Conservation (phyloP, 2,329 filamentous ascomycete genomes). For the Pestalotiopsis sp. region DNA sequence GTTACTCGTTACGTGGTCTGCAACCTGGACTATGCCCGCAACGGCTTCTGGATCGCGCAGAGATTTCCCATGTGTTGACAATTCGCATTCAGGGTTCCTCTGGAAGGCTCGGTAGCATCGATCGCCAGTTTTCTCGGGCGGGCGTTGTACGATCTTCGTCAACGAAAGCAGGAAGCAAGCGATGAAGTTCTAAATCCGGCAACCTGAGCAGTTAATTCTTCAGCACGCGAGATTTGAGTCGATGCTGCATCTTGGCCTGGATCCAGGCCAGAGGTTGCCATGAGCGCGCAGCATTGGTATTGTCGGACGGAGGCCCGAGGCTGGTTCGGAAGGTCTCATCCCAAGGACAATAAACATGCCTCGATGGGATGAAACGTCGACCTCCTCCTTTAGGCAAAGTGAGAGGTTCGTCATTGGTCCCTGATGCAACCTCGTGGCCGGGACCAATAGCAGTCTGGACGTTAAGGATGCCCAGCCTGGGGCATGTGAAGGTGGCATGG, state of each 20-base stretch:
- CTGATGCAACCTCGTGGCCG: conserved; percentile 7
- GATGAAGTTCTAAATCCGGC: conserved; percentile 3
- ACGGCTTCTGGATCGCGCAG: not conserved
- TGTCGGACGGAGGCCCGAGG: conserved; percentile 2
- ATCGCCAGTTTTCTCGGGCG: not conserved
- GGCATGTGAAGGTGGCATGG: conserved; percentile 5
- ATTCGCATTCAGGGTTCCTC: not conserved
- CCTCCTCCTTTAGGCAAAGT: not conserved
- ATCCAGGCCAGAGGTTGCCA: not conserved
- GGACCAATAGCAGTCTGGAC: not conserved
- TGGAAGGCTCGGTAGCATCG: conserved; percentile 8
- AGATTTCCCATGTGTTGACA: not conserved
- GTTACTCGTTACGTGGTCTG: not conserved
- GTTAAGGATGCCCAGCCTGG: not conserved
- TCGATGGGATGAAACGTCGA: not conserved
- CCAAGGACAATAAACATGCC: not conserved
- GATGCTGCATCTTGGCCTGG: not conserved
- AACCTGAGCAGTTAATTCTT: not conserved
- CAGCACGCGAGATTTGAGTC: conserved; percentile 4
- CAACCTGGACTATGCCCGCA: not conserved
- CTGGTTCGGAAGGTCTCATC: conserved; percentile 10
- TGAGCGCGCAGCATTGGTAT: not conserved
- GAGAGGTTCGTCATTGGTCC: not conserved
- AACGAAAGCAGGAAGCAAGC: not conserved
- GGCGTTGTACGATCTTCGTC: not conserved